Conservation (phyloP, 1,139 yeast genomes). For the Protomyces macrosporus region DNA sequence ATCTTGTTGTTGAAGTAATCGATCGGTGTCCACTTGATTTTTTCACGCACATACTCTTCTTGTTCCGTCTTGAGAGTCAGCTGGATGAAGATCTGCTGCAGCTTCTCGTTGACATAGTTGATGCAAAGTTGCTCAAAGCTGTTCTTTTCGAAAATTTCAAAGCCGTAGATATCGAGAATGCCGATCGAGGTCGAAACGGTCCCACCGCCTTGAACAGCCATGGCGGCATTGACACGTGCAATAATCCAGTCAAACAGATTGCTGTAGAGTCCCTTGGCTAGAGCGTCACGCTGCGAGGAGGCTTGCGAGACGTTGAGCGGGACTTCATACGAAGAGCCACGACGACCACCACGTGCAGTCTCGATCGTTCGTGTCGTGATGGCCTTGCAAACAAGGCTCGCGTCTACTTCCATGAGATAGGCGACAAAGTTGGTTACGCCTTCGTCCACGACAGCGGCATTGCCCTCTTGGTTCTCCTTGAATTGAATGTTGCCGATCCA, state of each 20-base stretch:
- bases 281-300: slow-evolving; percentile 86
- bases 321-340: slow-evolving; percentile 92
- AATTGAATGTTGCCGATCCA: slow-evolving; percentile 95
- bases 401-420: slow-evolving; percentile 75
- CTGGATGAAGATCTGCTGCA: slow-evolving; percentile 94
- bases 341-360: slow-evolving; percentile 68
- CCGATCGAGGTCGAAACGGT: slow-evolving; percentile 56
- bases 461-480: slow-evolving; percentile 73
- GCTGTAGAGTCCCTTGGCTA: slow-evolving; percentile 90
- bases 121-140: slow-evolving; percentile 96
- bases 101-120: slow-evolving; percentile 92
- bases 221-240: slow-evolving; percentile 78
- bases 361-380: slow-evolving; percentile 78
- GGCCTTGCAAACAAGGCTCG: slow-evolving; percentile 60
- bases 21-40: slow-evolving; percentile 96
- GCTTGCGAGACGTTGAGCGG: slow-evolving; percentile 93
- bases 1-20: slow-evolving; percentile 93
- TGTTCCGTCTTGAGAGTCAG: slow-evolving; percentile 94
- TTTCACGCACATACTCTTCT: slow-evolving; percentile 92
- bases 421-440: slow-evolving; percentile 93
- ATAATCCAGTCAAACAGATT: slow-evolving; percentile 97
- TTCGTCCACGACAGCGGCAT: slow-evolving; percentile 71
- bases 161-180: slow-evolving; percentile 94
- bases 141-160: slow-evolving; percentile 94
- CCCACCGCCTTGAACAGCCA: slow-evolving; percentile 47